These are phyloP conservation scores for Colletotrichum cereale DNA, from an alignment of 2,329 filamentous ascomycete species.

Conservation along the genomic window DNA sequence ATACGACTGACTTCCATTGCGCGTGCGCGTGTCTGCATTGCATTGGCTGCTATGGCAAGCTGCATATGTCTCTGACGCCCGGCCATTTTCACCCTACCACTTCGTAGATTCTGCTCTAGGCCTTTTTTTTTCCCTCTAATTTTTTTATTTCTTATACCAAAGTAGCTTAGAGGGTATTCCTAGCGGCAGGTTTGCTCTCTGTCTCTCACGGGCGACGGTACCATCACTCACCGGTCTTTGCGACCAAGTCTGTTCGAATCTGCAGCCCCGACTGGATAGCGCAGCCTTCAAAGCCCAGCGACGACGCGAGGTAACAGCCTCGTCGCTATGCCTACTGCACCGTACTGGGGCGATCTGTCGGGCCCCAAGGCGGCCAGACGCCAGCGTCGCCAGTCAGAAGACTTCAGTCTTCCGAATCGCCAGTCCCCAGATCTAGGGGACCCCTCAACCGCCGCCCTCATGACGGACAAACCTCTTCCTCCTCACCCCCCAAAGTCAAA, in stretches of 20 bases:
- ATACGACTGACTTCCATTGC: constrained; percentile 30
- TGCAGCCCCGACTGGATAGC: constrained; percentile 34
- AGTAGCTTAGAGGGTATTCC: constrained; percentile 28
- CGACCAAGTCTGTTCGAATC: constrained; percentile 24
- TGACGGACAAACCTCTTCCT: constrained; percentile 15
- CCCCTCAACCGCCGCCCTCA: constrained; percentile 40
- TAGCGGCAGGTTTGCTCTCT: constrained; percentile 5
- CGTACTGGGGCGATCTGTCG: constrained; percentile 66
- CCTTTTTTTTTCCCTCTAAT: not conserved
- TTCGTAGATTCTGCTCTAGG: constrained; percentile 26
- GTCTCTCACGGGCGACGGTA: constrained; percentile 30
- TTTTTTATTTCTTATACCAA: constrained; percentile 1
- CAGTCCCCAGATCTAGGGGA: constrained; percentile 43
- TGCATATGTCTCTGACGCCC: constrained; percentile 42
- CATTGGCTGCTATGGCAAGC: constrained; percentile 55
- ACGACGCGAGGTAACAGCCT: constrained; percentile 46
- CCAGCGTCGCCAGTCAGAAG: constrained; percentile 41
- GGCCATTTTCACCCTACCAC: constrained; percentile 37
- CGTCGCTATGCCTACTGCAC: constrained; percentile 46
- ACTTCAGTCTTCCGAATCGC: constrained; percentile 36
- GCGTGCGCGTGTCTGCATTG: constrained; percentile 58
- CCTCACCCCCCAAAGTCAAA: constrained; percentile 50
- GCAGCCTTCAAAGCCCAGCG: constrained; percentile 38
- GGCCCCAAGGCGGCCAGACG: constrained; percentile 42
- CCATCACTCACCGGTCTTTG: constrained; percentile 27